Percentiles rank a stretch among this genome's conserved stretches.
These are phyloP conservation scores for Yamadazyma trypodendri DNA, from an alignment of 1,139 yeast genomes.

Conservation along the genomic window DNA sequence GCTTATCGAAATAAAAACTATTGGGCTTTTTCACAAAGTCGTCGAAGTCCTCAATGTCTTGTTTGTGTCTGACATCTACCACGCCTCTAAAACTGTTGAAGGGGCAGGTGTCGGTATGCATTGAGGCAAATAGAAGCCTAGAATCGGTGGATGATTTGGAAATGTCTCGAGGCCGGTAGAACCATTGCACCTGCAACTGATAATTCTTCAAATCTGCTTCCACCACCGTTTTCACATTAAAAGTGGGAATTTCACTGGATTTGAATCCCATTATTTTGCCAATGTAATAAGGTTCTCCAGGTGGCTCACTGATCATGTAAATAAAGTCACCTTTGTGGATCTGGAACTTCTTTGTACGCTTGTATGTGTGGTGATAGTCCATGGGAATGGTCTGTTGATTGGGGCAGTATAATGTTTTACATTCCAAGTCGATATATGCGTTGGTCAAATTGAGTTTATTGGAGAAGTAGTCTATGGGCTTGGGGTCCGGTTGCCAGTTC, in stretches of 20 bases:
- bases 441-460: slow-evolving; percentile 31
- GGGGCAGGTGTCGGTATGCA: slow-evolving; percentile 87
- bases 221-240: no score
- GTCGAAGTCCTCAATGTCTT: slow-evolving; percentile 62
- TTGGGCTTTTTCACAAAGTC: slow-evolving; percentile 58
- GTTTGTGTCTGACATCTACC: slow-evolving; percentile 66
- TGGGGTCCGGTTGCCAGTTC: slow-evolving; percentile 43
- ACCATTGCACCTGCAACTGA: slow-evolving; percentile 82
- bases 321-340: slow-evolving; percentile 63
- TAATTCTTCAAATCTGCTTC: slow-evolving; percentile 31
- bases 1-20: slow-evolving; percentile 78
- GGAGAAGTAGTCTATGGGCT: slow-evolving; percentile 35
- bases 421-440: slow-evolving; percentile 33
- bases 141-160: slow-evolving; percentile 68
- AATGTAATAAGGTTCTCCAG: slow-evolving; percentile 91
- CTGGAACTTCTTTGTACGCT: slow-evolving; percentile 21
- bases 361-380: slow-evolving; percentile 7
- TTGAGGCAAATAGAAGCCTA: slow-evolving; percentile 74
- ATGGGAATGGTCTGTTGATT: slow-evolving; percentile 17
- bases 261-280: slow-evolving; percentile 83
- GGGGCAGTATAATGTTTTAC: slow-evolving; percentile 39
- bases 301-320: slow-evolving; percentile 88
- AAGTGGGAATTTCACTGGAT: not conserved
- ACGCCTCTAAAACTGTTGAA: slow-evolving; percentile 72
- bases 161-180: slow-evolving; percentile 85